Evolutionary conservation across 306 rosid species (phyloP), one percentile per base, ranked within the genome.

Genomic region (Inga laurina): DNA sequence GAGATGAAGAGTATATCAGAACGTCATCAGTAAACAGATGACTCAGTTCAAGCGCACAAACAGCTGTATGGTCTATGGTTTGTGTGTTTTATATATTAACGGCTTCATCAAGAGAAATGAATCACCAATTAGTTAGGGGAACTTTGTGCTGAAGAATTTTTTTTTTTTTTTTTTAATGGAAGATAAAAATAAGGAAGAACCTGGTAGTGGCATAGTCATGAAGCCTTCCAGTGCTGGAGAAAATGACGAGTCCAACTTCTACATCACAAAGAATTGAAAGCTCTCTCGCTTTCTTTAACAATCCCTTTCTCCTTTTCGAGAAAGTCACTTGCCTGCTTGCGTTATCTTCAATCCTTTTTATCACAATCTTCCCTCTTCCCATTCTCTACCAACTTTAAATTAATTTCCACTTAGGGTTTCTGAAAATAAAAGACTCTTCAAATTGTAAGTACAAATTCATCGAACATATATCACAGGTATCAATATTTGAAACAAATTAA

Each of bases 331-430:
- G 97, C 82, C 98, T 89, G 86, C 87, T 90, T 0, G 97, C 91
- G 3, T 84, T 80, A 39, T 92, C 88, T 52, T 90, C 98, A 69
- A 94, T 92, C 91, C 93, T 89, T 82, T 79, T 86, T n/a, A 94
- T 94, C 88, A 81, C 93, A 76, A 94, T 92, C 92, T 94, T 94
- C 74, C 98, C 98, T 86, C 97, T 88, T 76, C 98, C 97, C 98
- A 94, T 91, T 10, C 57, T 24, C 41, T 43, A 2, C 14, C 35
- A 24, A 16, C 48, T 69, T 19, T 21, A 18, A 5, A 15, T 21
- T 37, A 5, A 15, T 34, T 8, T 51, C 4, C n/a, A 51, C n/a
- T 64, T 87, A 88, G 93, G 93, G 95, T 90, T 90, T 87, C 84
- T 79, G 49, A 73, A 84, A 66, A 48, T 48, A 48, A 18, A 16